Base-by-base conservation (phyloP, 2,329 filamentous ascomycete species). In the Aspergillus aculeatus region DNA sequence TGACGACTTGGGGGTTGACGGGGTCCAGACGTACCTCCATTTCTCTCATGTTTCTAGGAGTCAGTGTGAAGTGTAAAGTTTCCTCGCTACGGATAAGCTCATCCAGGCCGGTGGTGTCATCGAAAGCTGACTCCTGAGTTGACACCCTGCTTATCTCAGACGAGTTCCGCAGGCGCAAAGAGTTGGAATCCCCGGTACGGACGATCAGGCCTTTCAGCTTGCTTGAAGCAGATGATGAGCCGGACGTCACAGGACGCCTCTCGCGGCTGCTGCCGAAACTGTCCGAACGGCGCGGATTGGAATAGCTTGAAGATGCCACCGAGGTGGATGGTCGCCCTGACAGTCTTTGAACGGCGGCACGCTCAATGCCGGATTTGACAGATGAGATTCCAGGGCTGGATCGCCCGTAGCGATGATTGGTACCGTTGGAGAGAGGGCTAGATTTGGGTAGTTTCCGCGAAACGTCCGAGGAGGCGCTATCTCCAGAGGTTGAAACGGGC, bases 41-140 rank as follows among this genome's bases (percentile, higher is more conserved):
- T 64, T 90, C 84, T 62, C 89, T 87, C 84, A 94, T 91, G 66
- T 83, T 90, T 70, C 90, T 87, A 0, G 91, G 90, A 0, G 91
- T 95, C 29, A 94, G 80, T 1, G 91, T 94, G 72, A 89, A 94
- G 67, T 91, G 90, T 48, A 94, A 87, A 1, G 91, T 94, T 71
- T 92, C 86, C 67, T 92, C 89, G 73, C 90, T 92, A 58, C 90
- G 86, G 63, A 95, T 93, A 54, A 94, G 81, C 66, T 92, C 84
- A 69, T 95, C 91, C 68, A 95, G 89, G 66, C 89, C 85, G 10
- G 85, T 84, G 52, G 88, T 84, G 59, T 88, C 84, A 50, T 85
- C 84, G 6, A 68, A 69, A 26, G 64, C 57, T 19, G 71, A 72
- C 23, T 72, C 72, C 38, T 62, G 68, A 44, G 67, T 71, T 5